phyloP scores from a whole-genome alignment of 2,329 filamentous ascomycete genomes.

The Sclerotinia trifoliorum region DNA sequence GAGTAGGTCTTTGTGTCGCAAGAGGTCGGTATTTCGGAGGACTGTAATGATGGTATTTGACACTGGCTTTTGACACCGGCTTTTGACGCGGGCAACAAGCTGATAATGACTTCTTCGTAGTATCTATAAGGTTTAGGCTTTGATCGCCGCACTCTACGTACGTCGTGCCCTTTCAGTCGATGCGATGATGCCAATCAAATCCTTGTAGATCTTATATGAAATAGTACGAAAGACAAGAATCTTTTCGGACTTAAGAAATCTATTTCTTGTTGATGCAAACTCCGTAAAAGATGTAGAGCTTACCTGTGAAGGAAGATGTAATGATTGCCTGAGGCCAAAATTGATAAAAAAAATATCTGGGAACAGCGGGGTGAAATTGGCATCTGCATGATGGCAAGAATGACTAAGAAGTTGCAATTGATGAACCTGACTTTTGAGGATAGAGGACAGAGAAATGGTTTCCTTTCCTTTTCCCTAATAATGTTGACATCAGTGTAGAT shows the following conservation, averaged over 20 bases:
- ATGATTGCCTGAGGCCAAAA: constrained; percentile 3
- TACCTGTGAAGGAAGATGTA: not conserved
- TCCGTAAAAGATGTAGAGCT: not conserved
- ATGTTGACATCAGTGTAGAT: too few species aligned
- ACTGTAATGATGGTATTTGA: not conserved
- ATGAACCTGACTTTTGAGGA: too few species aligned
- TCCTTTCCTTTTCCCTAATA: too few species aligned
- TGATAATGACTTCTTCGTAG: not conserved
- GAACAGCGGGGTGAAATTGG: not conserved
- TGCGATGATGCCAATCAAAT: constrained; percentile 11
- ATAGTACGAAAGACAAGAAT: not conserved
- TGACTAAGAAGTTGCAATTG: too few species aligned
- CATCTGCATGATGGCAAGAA: too few species aligned
- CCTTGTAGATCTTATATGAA: not conserved
- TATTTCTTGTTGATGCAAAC: not conserved
- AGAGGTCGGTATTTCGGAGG: not conserved
- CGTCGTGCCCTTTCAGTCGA: not conserved
- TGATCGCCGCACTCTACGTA: constrained; percentile 2
- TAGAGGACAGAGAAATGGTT: too few species aligned
- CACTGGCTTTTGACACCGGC: too few species aligned
- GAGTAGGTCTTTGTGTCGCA: not conserved
- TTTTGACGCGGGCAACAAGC: too few species aligned
- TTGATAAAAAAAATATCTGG: not conserved
- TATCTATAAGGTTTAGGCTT: not conserved
- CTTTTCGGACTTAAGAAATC: constrained; percentile 12